Conservation (phyloP, 2,329 filamentous ascomycete species). For the Incumbomyces delicatus region DNA sequence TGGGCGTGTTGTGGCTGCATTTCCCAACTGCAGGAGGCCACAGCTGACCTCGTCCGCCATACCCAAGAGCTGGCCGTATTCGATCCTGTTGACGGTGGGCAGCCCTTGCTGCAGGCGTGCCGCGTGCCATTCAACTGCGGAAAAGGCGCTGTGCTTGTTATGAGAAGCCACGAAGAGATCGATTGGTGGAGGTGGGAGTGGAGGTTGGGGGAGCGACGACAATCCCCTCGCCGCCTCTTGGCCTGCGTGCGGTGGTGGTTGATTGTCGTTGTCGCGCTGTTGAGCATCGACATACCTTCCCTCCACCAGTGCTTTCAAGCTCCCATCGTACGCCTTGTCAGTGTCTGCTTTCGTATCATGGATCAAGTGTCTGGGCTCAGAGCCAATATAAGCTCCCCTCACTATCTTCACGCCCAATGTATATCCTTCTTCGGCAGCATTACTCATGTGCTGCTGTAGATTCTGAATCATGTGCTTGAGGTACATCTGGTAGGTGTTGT, state of each 20-base stretch:
- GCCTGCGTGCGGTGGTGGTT: too few relatives aligned
- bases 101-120: slow-evolving; percentile 25
- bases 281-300: too few relatives aligned
- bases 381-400: slow-evolving; percentile 42
- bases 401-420: slow-evolving; percentile 43
- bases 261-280: too few relatives aligned
- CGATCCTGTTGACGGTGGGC: slow-evolving; percentile 33
- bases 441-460: slow-evolving; percentile 36
- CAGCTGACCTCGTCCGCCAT: slow-evolving; percentile 88
- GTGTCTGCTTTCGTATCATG: slow-evolving; percentile 38
- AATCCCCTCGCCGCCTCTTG: slow-evolving; percentile 44
- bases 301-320: slow-evolving; percentile 26
- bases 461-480: slow-evolving; percentile 38
- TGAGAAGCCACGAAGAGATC: not conserved
- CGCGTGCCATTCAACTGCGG: not conserved
- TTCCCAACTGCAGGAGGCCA: slow-evolving; percentile 30
- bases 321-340: slow-evolving; percentile 44
- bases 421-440: slow-evolving; percentile 37
- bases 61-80: slow-evolving; percentile 74
- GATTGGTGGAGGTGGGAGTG: not conserved
- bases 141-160: not conserved
- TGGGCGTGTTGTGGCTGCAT: too few relatives aligned
- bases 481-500: slow-evolving; percentile 44
- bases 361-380: slow-evolving; percentile 37
- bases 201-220: slow-evolving; percentile 18